A percentile compares a stretch with the other conserved stretches of the same genome.
Conservation (phyloP, 2,329 filamentous ascomycete genomes). For the Apiospora aurea region DNA sequence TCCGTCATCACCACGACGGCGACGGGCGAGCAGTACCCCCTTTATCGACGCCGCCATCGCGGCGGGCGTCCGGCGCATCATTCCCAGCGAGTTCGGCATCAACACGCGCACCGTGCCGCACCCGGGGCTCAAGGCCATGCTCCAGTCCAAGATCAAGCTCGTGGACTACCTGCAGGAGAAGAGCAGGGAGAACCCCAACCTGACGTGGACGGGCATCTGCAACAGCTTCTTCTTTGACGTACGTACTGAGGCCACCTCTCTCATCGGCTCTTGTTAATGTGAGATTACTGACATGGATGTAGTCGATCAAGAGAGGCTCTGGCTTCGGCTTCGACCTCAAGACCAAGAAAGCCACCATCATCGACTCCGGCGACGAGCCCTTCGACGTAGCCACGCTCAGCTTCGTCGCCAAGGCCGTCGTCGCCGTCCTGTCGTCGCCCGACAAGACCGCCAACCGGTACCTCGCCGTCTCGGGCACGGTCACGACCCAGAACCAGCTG, state of each 20-base stretch:
- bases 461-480: slow-evolving; percentile 63
- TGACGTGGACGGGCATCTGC: slow-evolving; percentile 67
- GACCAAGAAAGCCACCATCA: slow-evolving; percentile 58
- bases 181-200: slow-evolving; percentile 49
- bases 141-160: slow-evolving; percentile 38
- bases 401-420: slow-evolving; percentile 59
- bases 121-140: slow-evolving; percentile 35
- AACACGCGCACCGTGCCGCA: slow-evolving; percentile 39
- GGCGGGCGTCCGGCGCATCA: slow-evolving; percentile 63
- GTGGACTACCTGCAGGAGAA: slow-evolving; percentile 61
- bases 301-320: slow-evolving; percentile 54
- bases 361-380: slow-evolving; percentile 61
- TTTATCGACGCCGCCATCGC: slow-evolving; percentile 63
- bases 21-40: slow-evolving; percentile 53
- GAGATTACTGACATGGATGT: not conserved
- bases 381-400: slow-evolving; percentile 59
- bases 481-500: slow-evolving; percentile 64
- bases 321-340: slow-evolving; percentile 59
- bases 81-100: slow-evolving; percentile 61
- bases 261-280: not conserved
- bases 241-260: slow-evolving; percentile 28
- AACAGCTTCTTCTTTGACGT: slow-evolving; percentile 69
- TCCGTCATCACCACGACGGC: slow-evolving; percentile 52
- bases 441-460: slow-evolving; percentile 64
- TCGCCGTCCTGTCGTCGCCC: slow-evolving; percentile 55